These are phyloP conservation scores for Leersia perrieri DNA, from an alignment of 176 grass and related monocot species.

Conservation along the genomic window DNA sequence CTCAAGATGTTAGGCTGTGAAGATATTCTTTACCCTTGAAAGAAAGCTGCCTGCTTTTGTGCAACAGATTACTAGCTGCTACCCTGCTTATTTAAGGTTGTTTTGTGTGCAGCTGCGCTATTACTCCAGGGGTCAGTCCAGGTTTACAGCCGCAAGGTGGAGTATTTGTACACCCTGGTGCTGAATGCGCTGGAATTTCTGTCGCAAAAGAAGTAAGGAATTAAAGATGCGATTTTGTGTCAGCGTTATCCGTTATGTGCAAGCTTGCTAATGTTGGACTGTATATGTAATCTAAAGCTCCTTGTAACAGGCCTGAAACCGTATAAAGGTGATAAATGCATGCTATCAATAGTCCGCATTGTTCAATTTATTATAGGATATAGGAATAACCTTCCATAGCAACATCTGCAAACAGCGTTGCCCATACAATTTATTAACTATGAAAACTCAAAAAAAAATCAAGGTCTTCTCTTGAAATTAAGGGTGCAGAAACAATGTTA, in stretches of 20 bases:
- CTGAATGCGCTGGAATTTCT: conserved; percentile 76
- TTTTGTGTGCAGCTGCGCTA: conserved; percentile 64
- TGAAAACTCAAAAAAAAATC: not conserved
- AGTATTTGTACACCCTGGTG: conserved; percentile 92
- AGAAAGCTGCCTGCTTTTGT: conserved; percentile 6
- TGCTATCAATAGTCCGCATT: not conserved
- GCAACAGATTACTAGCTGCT: not conserved
- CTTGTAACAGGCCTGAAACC: conserved; percentile 16
- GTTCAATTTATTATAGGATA: not conserved
- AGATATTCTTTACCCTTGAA: not conserved
- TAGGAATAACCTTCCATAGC: not conserved
- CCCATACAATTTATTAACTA: not conserved
- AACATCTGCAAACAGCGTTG: not conserved
- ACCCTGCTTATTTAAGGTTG: conserved; percentile 6
- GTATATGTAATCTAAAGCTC: not conserved
- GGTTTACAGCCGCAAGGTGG: conserved; percentile 92
- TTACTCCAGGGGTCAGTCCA: conserved; percentile 91
- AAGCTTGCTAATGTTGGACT: not conserved
- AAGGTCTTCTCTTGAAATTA: not conserved
- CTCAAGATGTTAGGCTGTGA: not conserved
- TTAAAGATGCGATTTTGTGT: conserved; percentile 4
- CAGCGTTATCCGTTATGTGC: not conserved
- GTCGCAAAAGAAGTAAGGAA: conserved; percentile 82
- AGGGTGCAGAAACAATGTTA: not conserved
- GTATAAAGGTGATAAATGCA: not conserved